Base-by-base conservation (phyloP, 805 yeast genomes). In the Metschnikowia corniflorae region DNA sequence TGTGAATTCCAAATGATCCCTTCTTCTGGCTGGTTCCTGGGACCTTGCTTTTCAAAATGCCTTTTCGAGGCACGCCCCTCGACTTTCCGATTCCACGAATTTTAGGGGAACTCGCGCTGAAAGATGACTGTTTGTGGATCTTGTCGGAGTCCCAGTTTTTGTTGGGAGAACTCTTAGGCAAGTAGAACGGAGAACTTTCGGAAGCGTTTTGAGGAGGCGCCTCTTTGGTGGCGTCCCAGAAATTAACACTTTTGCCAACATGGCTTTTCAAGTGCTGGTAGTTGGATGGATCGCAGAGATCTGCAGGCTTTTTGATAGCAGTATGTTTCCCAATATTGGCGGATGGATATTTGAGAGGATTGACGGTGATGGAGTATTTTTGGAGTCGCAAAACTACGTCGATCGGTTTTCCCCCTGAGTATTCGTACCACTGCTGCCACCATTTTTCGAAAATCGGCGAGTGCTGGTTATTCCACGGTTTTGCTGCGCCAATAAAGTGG, bases 401-500 rank as follows among this genome's bases (percentile, higher is more conserved):
- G 16, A 62, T 40, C 29, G 55, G 53, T 28, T 35, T 46, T 15
- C 51, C 52, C 7, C 55, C 53, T 30, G 60, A 67, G 37, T 55
- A 52, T 8, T 52, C 50, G 22, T 47, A 45, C 71, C 71, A 68
- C 12, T 51, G 48, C 14, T 45, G 43, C 73, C 73, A 68, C 74
- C 74, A 68, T 30, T 43, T 50, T 22, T 43, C 43, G 38, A 57
- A 59, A 18, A 55, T 40, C 4, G 49, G 46, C 6, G 52, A 33
- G 14, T 45, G 30, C 14, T 19, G 34, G 24, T 43, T 39, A 9
- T 47, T 64, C 80, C 85, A 76, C 0, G 86, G 86, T 49, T 80
- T 80, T 10, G 51, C 47, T 3, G 72, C 61, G 0, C 91, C 91
- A 44, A 84, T 82, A 50, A 74, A 84, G 55, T 84, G 93, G 7